phyloP scores from a whole-genome alignment of 805 yeast species.

The Metschnikowia kofuensis region DNA sequence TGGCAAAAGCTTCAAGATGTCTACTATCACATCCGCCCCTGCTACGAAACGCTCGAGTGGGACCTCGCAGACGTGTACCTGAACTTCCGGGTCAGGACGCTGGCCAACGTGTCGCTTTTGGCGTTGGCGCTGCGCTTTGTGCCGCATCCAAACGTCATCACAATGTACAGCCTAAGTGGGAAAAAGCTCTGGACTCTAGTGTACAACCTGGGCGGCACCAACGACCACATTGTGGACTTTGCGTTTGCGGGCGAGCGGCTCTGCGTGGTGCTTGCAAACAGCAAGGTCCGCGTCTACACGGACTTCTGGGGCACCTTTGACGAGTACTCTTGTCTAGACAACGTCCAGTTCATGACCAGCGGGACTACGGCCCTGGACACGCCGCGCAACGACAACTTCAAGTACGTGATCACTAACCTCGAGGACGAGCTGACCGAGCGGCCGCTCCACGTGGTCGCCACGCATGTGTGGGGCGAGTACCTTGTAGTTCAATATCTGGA shows the following conservation, averaged over 20 bases:
- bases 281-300: conserved; percentile 53
- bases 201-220: conserved; percentile 35
- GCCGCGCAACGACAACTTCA: neutral
- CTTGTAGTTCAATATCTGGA: conserved; percentile 43
- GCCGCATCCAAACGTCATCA: conserved; percentile 35
- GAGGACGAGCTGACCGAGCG: conserved; percentile 32
- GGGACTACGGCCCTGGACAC: neutral
- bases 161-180: conserved; percentile 36
- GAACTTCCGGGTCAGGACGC: conserved; percentile 46
- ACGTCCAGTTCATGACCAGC: conserved; percentile 1
- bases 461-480: conserved; percentile 38
- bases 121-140: conserved; percentile 45
- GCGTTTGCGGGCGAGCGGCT: conserved; percentile 53
- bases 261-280: conserved; percentile 51
- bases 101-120: conserved; percentile 53
- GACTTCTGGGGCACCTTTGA: conserved; percentile 68
- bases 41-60: conserved; percentile 55
- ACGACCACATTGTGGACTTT: conserved; percentile 52
- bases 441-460: conserved; percentile 23
- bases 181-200: conserved; percentile 34
- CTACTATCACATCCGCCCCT: conserved; percentile 60
- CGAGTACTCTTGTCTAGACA: conserved; percentile 37
- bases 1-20: conserved; percentile 82
- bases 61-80: conserved; percentile 32
- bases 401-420: conserved; percentile 27